Conservation (phyloP, 495 filamentous ascomycete genomes). For the Aspergillus taichungensis region DNA sequence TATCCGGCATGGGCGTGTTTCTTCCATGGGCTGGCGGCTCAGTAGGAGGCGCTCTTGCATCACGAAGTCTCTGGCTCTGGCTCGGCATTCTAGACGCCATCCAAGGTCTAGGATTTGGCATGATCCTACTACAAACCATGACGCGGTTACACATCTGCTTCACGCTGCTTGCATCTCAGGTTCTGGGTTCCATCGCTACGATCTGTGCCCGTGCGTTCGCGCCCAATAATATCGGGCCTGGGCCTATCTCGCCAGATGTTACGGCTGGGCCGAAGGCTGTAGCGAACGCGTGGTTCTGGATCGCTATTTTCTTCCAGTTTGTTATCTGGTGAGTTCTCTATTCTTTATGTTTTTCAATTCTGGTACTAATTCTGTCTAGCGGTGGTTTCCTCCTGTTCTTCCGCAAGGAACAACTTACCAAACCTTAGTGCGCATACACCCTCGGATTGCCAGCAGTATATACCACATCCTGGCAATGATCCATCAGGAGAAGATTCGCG, state of each 20-base stretch:
- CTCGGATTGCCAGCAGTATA: background rate
- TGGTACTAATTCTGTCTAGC: constrained; percentile 15
- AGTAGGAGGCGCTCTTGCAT: constrained; percentile 34
- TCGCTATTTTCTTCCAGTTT: constrained; percentile 52
- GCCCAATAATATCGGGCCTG: constrained; percentile 41
- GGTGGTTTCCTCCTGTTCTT: constrained; percentile 62
- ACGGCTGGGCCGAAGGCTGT: constrained; percentile 37
- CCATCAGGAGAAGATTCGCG: background rate
- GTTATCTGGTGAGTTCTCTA: constrained; percentile 45
- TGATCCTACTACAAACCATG: constrained; percentile 43
- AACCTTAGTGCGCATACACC: constrained; percentile 37
- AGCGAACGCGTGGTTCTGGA: constrained; percentile 56
- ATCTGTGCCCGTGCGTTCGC: constrained; percentile 39
- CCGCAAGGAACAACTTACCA: constrained; percentile 61
- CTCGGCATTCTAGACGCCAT: constrained; percentile 40
- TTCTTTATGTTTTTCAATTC: background rate
- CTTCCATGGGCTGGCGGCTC: constrained; percentile 43
- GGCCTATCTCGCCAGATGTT: constrained; percentile 40
- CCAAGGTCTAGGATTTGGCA: constrained; percentile 43
- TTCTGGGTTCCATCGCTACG: constrained; percentile 42
- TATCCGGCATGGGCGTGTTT: constrained; percentile 36
- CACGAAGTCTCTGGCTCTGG: constrained; percentile 43
- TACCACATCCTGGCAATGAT: background rate
- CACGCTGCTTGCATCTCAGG: constrained; percentile 40
- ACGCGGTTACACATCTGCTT: constrained; percentile 44